These are phyloP conservation scores for Artemisia tridentata DNA, from an alignment of 129 eudicot genomes.

Conservation along the genomic window DNA sequence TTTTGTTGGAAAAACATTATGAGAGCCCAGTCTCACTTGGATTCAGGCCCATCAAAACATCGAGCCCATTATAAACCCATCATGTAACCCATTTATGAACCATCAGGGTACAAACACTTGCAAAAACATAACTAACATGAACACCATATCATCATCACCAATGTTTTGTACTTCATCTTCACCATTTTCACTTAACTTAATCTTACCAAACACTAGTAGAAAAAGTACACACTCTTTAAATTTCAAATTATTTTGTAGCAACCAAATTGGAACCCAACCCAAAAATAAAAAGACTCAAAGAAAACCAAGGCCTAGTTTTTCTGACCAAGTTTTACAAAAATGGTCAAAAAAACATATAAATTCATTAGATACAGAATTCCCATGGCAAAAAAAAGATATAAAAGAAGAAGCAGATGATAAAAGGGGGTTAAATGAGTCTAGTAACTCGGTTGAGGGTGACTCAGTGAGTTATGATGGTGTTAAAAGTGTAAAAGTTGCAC, in stretches of 20 bases:
- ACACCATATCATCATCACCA: constrained; percentile 21
- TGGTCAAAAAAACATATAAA: constrained; percentile 59
- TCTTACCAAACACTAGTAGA: constrained; percentile 15
- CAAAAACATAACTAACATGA: neutral
- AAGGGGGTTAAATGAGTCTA: constrained; percentile 29
- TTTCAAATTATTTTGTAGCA: constrained; percentile 13
- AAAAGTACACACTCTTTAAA: constrained; percentile 7
- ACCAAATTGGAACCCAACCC: constrained; percentile 40
- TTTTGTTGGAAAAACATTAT: no score
- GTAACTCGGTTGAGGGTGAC: constrained; percentile 3
- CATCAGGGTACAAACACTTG: neutral
- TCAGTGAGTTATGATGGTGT: neutral
- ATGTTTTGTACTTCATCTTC: constrained; percentile 23
- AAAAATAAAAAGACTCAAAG: constrained; percentile 50
- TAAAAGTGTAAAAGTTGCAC: no score
- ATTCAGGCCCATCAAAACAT: no score
- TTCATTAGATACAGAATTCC: constrained; percentile 48
- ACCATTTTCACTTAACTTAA: constrained; percentile 26
- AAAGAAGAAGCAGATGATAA: constrained; percentile 14
- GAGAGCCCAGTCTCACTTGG: no score
- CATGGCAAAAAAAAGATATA: constrained; percentile 58
- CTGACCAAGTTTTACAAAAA: constrained; percentile 70
- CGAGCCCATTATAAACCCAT: no score
- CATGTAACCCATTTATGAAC: no score
- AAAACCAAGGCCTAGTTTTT: constrained; percentile 88